phyloP scores from a whole-genome alignment of 306 rosid genomes.

The Macrotyloma uniflorum region DNA sequence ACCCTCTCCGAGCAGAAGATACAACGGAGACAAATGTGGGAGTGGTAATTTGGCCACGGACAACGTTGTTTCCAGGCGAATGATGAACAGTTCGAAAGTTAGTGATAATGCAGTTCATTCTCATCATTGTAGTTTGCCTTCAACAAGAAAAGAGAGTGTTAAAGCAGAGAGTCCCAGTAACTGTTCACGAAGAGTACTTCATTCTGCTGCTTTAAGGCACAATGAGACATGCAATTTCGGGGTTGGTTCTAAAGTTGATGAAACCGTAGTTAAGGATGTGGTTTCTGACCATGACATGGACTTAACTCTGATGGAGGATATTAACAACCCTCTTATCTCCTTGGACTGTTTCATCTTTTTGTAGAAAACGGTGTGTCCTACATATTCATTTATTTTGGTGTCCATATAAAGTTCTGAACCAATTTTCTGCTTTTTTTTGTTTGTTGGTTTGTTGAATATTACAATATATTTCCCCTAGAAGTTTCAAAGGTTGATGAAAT shows the following conservation, averaged over 20 bases:
- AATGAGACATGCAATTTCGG: constrained; percentile 49
- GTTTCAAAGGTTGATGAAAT: constrained; percentile 38
- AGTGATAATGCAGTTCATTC: constrained; percentile 31
- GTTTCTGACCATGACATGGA: constrained; percentile 44
- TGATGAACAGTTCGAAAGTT: constrained; percentile 19
- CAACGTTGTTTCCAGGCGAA: constrained; percentile 30
- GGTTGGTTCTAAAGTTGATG: constrained; percentile 65
- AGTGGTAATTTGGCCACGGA: not conserved
- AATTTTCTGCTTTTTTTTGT: not conserved
- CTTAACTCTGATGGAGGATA: constrained; percentile 57
- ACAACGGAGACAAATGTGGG: constrained; percentile 41
- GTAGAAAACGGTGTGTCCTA: constrained; percentile 40
- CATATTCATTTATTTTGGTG: constrained; percentile 10
- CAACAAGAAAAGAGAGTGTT: constrained; percentile 39
- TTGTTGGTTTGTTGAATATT: constrained; percentile 14
- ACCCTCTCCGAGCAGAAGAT: constrained; percentile 70
- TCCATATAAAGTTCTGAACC: not conserved
- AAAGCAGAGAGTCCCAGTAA: constrained; percentile 46
- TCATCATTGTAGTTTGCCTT: constrained; percentile 15
- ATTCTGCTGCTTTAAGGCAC: constrained; percentile 48
- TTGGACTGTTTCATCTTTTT: constrained; percentile 91
- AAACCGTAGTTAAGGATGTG: constrained; percentile 59
- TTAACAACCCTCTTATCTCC: constrained; percentile 80
- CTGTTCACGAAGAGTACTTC: constrained; percentile 26
- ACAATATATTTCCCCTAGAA: constrained; percentile 4